Evolutionary conservation across 169 alveolate species (phyloP).

Genomic region (Cryptosporidium baileyi): DNA sequence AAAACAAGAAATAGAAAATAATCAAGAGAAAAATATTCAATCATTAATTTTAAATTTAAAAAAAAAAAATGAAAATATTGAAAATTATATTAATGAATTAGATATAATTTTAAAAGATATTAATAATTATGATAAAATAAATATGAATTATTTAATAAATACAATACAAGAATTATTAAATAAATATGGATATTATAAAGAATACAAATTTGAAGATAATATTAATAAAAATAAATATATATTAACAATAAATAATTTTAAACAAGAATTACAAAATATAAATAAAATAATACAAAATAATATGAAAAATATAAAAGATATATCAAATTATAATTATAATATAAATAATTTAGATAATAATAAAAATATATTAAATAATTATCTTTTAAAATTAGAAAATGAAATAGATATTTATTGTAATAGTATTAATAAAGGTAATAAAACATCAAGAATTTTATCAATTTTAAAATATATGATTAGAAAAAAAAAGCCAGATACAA

Average conservation of each 20-base stretch:
- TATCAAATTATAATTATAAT: not conserved
- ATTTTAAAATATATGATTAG: slow-evolving; percentile 18
- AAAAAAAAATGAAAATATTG: not conserved
- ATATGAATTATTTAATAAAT: not conserved
- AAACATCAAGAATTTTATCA: slow-evolving; percentile 26
- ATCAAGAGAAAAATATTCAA: not conserved
- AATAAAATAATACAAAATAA: not conserved
- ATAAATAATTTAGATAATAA: slow-evolving; percentile 10
- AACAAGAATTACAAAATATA: not conserved
- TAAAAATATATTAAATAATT: not conserved
- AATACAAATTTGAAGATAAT: not conserved
- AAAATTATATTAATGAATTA: not conserved
- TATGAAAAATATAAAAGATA: not conserved
- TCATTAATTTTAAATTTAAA: not conserved
- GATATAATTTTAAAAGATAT: not conserved
- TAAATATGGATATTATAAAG: not conserved
- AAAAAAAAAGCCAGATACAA: slow-evolving; percentile 43
- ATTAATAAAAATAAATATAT: not conserved
- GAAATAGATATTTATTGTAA: slow-evolving; percentile 29
- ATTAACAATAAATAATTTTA: not conserved
- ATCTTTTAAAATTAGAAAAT: not conserved
- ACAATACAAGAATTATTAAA: not conserved
- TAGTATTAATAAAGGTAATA: slow-evolving; percentile 13
- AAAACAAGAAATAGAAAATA: not conserved
- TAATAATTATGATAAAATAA: not conserved